Conservation (phyloP, 257 asterid species). For the Handroanthus guayacan region DNA sequence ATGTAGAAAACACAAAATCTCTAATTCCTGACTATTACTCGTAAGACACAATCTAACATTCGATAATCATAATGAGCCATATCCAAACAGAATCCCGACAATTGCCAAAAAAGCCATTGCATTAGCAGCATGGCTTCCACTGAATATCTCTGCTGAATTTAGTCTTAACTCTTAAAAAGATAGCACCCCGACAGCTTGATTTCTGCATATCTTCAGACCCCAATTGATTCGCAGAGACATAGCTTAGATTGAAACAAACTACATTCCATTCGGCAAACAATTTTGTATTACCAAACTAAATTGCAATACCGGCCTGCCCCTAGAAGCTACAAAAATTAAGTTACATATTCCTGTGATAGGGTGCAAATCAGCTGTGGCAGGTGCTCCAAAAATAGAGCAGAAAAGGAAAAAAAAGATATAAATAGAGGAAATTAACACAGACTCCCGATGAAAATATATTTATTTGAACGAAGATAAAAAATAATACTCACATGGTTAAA, state of each 20-base stretch:
- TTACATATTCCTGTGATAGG: too few species aligned
- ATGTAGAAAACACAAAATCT: conserved; percentile 12
- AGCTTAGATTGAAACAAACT: conserved; percentile 15
- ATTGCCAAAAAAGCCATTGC: background rate
- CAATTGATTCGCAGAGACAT: background rate
- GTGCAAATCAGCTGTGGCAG: too few species aligned
- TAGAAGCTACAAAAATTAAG: background rate
- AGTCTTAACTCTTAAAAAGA: background rate
- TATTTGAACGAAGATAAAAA: conserved; percentile 5
- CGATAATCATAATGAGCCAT: background rate
- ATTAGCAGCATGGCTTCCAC: background rate
- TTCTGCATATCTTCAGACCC: background rate
- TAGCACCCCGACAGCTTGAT: background rate
- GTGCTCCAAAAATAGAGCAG: background rate
- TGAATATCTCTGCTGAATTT: background rate
- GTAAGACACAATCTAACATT: background rate
- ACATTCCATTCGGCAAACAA: background rate
- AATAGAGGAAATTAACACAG: background rate
- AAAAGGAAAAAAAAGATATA: background rate
- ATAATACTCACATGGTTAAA: conserved; percentile 40
- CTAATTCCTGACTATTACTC: background rate
- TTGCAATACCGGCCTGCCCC: background rate
- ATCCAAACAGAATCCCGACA: conserved; percentile 4
- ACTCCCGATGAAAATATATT: background rate
- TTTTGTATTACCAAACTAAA: background rate